phyloP scores from a whole-genome alignment of 306 rosid genomes.

The Pachyrhizus erosus region DNA sequence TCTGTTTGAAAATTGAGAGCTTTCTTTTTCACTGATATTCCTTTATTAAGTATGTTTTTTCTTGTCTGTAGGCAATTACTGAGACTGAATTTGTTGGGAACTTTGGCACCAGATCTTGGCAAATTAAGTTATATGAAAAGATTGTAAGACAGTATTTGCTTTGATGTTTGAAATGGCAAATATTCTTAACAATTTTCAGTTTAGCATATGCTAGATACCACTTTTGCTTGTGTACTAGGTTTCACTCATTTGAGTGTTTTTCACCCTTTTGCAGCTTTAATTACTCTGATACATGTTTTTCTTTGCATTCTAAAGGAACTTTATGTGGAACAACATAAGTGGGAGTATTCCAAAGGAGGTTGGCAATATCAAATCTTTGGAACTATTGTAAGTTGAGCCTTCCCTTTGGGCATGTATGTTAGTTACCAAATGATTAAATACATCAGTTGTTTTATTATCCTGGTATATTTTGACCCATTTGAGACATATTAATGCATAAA shows the following conservation, averaged over 20 bases:
- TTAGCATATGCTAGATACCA: constrained; percentile 15
- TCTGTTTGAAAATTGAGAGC: constrained; percentile 34
- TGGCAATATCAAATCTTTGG: constrained; percentile 71
- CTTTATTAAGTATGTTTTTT: constrained; percentile 33
- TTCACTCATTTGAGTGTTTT: constrained; percentile 29
- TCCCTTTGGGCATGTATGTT: constrained; percentile 19
- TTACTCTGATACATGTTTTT: constrained; percentile 47
- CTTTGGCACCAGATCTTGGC: constrained; percentile 82
- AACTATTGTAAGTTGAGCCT: constrained; percentile 75
- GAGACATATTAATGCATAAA: constrained; percentile 9
- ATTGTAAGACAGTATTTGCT: constrained; percentile 60
- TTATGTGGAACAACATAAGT: constrained; percentile 86
- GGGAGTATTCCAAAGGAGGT: constrained; percentile 91
- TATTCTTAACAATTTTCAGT: constrained; percentile 7
- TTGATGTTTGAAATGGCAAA: constrained; percentile 16
- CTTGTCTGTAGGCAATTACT: constrained; percentile 75
- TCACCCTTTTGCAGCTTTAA: constrained; percentile 15
- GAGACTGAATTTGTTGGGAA: constrained; percentile 66
- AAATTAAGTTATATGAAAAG: constrained; percentile 58
- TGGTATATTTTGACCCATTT: constrained; percentile 4
- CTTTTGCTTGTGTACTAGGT: background rate
- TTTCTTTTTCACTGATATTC: background rate
- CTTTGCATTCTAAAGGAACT: constrained; percentile 65
- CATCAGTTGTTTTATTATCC: constrained; percentile 19
- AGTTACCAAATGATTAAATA: constrained; percentile 20